Base-by-base conservation (phyloP, 1,284 basidiomycete species). In the Sphagnurus paluster region DNA sequence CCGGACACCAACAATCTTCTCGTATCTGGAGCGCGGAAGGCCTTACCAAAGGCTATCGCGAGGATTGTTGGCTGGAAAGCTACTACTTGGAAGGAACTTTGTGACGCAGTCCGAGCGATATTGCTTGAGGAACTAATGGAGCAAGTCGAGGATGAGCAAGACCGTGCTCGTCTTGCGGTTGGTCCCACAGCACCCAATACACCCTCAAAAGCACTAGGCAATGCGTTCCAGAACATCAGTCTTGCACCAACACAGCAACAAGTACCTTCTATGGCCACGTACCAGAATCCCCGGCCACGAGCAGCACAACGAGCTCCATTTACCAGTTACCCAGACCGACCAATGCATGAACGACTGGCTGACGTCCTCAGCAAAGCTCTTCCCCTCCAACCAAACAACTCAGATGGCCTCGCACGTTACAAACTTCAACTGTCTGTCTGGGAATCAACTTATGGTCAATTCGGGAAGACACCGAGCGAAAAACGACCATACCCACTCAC, bases 31-130 rank as follows among this genome's bases (percentile, higher is more conserved):
- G 24, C 24, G 0, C 42, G 33, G 9, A 29, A 24, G 20, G 20
- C 36, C 4, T 37, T 49, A 32, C 47, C 42, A 30, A 19, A 13
- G 11, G 47, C 30, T 3, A 16, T 43, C 9, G n/a, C n/a, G n/a
- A n/a, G 20, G 19, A 17, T 16, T 6, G 16, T 49, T 20, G 25
- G 24, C 33, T 35, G 1, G 44, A 28, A 1, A 14, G 45, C 8
- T 49, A 59, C 39, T n/a, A 44, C 47, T 1, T 59, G 57, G 57
- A 9, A 32, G 1, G 5, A 11, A 4, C 57, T 59, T 46, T 54
- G 54, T 32, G 8, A 29, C 0, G 54, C 50, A 1, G 30, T 59
- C 4, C 30, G 44, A 4, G 37, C 4, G 2, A 24, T 55, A 0
- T 44, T 44, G 0, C 38, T 50, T 0, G 50, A 46, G 1, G 39